Base-by-base conservation (phyloP, 2,329 filamentous ascomycete genomes). In the Colletotrichum sp. region DNA sequence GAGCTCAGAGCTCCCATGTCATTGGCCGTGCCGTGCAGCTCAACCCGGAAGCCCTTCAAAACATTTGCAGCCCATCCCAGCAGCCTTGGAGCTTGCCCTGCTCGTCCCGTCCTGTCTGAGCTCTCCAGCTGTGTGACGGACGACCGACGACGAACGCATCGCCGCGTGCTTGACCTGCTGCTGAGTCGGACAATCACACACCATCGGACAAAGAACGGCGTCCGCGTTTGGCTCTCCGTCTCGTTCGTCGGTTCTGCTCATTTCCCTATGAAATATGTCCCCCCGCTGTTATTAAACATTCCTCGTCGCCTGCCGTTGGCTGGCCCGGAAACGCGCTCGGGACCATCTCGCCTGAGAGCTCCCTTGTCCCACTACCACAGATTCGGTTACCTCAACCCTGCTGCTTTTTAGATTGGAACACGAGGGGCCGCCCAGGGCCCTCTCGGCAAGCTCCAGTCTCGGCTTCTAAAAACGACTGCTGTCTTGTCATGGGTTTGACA, bases 311-410 rank as follows among this genome's bases (percentile, higher is more conserved):
- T 18, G 34, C 71, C 34, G 44, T 49, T 74, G 44, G 74, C 74
- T 76, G 74, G 44, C 74, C 74, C 44, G 70, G 74, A 76, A 76
- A 76, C 74, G 73, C 70, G 70, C 73, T 76, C 73, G 59, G 69
- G 63, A 30, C 70, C 59, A 76, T 76, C 49, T 76, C 74, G 74
- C 74, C 74, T 76, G 21, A 59, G 26, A 73, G 64, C 70, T 76
- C 64, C 69, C 74, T 67, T 76, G 74, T 74, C 74, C 39, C 74
- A 55, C 74, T 69, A 74, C 70, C 52, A 44, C 71, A 32, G 13
- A 73, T 76, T 73, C 74, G 74, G 74, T 52, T 69, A 76, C 70
- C 49, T 69, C 59, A 52, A 60, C 70, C 70, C 64, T 69, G 64
- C 44, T 39, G 63, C 72, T 76, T 26, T 49, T 74, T 60, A 73